Base-by-base conservation (phyloP, 495 filamentous ascomycete genomes). In the Aspergillus ostianus region DNA sequence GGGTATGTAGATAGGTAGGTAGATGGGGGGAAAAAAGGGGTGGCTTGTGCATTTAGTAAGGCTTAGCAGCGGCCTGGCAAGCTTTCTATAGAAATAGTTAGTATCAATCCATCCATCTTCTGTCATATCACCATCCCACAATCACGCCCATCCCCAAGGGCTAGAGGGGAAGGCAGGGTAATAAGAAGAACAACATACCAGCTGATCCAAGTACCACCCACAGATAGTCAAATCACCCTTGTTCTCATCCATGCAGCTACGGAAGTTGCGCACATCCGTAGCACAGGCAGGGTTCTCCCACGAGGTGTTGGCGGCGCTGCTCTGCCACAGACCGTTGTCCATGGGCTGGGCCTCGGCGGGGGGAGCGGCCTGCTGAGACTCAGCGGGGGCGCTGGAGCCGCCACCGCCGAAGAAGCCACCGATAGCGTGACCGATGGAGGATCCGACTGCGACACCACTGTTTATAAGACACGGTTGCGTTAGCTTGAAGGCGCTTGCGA, bases 121-220 rank as follows among this genome's bases (percentile, higher is more conserved):
- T 21, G 5, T 47, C 45, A 48, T 45, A n/a, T 29, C 36, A n/a
- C 36, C 54, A 47, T 44, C 18, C 8, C 7, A 47, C 4, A 6
- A 15, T 46, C 44, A 2, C 44, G 2, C 13, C 13, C 2, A 18
- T 15, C 44, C 44, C 2, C 44, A 46, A 18, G 44, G 44, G 44
- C 2, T 46, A 46, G 13, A 46, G 5, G 3, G 18, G 13, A 12
- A 44, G 44, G 44, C 21, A 36, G 45, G 60, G 27, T 48, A 27
- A 26, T 27, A 47, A 52, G 32, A 20, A 41, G 18, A 45, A 51
- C 19, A 58, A 74, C 73, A 53, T 75, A 86, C 82, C 73, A 98
- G 80, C 84, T 98, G 94, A 75, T 98, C 93, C 67, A 98, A 75
- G 73, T 98, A 98, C 94, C 94, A 98, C 62, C 87, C 86, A 79